Evolutionary conservation across 805 yeast genomes (phyloP), one percentile per base, ranked within the genome.

Genomic region (Huiozyma sinensis): DNA sequence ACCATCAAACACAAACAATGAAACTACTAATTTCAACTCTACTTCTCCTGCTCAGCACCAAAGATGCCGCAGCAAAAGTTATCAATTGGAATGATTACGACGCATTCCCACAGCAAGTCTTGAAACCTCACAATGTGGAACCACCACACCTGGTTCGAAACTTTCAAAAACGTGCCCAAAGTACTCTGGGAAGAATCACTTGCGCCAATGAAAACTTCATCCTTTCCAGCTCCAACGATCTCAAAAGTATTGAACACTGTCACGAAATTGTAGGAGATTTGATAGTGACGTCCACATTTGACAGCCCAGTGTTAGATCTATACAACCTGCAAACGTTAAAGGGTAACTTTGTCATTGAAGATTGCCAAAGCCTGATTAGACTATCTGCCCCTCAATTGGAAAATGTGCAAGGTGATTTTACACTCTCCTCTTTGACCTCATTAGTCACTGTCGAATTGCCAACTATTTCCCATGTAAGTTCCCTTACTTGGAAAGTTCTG

Each of bases 401-500:
- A 28, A 57, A 65, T 5, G 70, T 84, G 44, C 69, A 72, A 2
- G 77, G 75, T 1, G 57, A 65, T 1, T 77, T 83, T 48, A 55
- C 56, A 6, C 66, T 83, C 45, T 70, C 64, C 37, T 76, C 76
- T 37, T 68, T 84, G 50, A 83, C 89, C 1, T 78, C 89, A 0
- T 67, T 84, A 50, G 73, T 79, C 1, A 64, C 77, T 6, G 64
- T 83, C 9, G 67, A 72, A 7, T 66, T 80, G 29, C 88, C 88
- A 7, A 56, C 57, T 29, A 66, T 84, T 49, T 66, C 58, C 42
- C 61, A 68, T 24, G 75, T 81, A 37, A 70, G 69, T 44, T 62
- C 64, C 1, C 60, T 84, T 34, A 73, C 77, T 45, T 84, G 92
- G 90, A 71, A 67, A 51, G 81, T 84, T 36, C 70, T 83, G 36